Conservation (phyloP, 129 eudicot species). For the Heracleum sosnowskyi region DNA sequence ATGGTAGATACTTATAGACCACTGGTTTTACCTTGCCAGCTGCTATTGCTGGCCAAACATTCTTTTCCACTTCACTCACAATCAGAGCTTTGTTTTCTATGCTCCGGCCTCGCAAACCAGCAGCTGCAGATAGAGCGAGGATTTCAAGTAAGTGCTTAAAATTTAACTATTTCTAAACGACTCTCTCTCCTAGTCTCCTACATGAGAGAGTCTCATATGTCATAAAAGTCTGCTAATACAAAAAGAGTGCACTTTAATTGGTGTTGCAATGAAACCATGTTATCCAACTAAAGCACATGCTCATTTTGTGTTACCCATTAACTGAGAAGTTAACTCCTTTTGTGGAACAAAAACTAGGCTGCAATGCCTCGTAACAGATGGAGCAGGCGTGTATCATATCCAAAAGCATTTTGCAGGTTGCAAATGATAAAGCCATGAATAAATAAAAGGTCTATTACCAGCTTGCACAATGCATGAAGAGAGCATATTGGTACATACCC, state of each 20-base stretch:
- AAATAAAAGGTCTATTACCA: not conserved
- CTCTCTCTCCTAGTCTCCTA: not conserved
- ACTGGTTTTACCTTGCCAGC: constrained; percentile 57
- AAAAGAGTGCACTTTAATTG: not conserved
- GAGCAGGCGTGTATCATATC: not conserved
- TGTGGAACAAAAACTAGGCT: not conserved
- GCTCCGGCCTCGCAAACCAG: constrained; percentile 68
- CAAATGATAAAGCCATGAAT: not conserved
- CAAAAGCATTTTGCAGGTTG: not conserved
- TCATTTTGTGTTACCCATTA: not conserved
- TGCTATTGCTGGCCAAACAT: constrained; percentile 68
- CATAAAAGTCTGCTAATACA: not conserved
- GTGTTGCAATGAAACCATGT: not conserved
- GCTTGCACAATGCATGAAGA: constrained; percentile 1
- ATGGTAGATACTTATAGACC: constrained; percentile 43
- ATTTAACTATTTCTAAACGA: not conserved
- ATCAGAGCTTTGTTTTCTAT: constrained; percentile 71
- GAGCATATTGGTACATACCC: constrained; percentile 35
- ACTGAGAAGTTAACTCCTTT: not conserved
- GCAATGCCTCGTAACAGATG: not conserved
- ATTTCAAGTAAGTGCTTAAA: not conserved
- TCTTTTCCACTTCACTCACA: constrained; percentile 72
- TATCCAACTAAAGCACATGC: not conserved
- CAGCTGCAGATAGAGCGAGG: constrained; percentile 25
- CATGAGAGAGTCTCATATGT: not conserved